These are phyloP conservation scores for Chlorella sp. DNA, from an alignment of 139 green algal genomes.

Conservation along the genomic window DNA sequence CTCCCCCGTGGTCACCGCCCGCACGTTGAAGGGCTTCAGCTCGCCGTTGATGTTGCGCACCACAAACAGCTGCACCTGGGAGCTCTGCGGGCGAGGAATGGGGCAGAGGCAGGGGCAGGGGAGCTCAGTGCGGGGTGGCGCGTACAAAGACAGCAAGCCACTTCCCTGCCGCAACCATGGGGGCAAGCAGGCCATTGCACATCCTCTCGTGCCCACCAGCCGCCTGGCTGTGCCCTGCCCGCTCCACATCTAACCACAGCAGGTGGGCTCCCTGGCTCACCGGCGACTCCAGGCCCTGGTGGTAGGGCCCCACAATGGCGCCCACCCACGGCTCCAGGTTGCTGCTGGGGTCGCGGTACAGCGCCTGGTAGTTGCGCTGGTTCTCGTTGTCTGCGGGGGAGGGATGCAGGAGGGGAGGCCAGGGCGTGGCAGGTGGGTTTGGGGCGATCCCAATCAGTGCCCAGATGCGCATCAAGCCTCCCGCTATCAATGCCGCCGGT, in stretches of 20 bases:
- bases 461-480: too few relatives aligned
- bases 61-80: constrained; percentile 48
- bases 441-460: too few relatives aligned
- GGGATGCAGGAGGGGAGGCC: neutral
- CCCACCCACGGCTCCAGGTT: constrained; percentile 84
- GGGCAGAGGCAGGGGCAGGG: neutral
- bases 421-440: too few relatives aligned
- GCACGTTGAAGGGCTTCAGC: constrained; percentile 53
- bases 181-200: too few relatives aligned
- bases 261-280: neutral
- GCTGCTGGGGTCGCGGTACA: constrained; percentile 65
- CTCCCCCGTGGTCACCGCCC: neutral
- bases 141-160: too few relatives aligned
- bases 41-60: constrained; percentile 42
- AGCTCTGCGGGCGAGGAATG: constrained; percentile 3
- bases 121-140: too few relatives aligned
- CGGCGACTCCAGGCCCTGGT: constrained; percentile 66
- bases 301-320: constrained; percentile 85
- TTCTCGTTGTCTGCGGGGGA: constrained; percentile 78
- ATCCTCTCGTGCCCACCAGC: too few relatives aligned
- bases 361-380: constrained; percentile 88
- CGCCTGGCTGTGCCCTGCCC: too few relatives aligned
- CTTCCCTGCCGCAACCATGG: too few relatives aligned
- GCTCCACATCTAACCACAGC: too few relatives aligned
- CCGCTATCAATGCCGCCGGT: too few relatives aligned